Conservation (phyloP, 2,329 filamentous ascomycete species). For the Aspergillus udagawae region DNA sequence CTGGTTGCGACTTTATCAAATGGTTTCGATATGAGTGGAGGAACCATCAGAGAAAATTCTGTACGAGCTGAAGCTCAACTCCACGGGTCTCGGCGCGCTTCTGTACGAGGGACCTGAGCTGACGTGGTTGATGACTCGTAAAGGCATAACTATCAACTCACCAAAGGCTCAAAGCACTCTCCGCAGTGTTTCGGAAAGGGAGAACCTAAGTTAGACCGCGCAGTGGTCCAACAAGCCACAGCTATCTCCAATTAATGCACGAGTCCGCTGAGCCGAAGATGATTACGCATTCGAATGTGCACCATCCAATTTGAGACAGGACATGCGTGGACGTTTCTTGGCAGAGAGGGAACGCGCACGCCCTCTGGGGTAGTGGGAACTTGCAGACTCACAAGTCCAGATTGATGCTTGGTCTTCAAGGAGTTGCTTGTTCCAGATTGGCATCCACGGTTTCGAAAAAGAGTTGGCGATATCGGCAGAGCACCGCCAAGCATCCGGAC, state of each 20-base stretch:
- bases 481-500: background rate
- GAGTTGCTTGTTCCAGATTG: background rate
- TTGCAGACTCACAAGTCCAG: background rate
- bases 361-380: background rate
- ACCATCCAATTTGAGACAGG: background rate
- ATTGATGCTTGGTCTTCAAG: background rate
- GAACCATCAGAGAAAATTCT: background rate
- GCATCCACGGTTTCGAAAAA: background rate
- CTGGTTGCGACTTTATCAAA: background rate
- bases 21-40: background rate
- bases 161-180: background rate
- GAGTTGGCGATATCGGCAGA: background rate
- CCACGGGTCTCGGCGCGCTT: background rate
- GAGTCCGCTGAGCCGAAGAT: background rate
- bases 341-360: background rate
- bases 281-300: background rate
- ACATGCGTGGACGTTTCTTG: background rate
- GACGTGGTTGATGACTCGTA: background rate
- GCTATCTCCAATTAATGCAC: background rate
- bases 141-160: background rate
- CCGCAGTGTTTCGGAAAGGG: background rate
- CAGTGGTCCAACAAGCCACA: background rate
- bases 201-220: background rate
- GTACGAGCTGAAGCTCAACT: background rate
- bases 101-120: background rate